These are phyloP conservation scores for Ceratorhiza oryzae-sativae DNA, from an alignment of 1,284 basidiomycete species.

Conservation along the genomic window DNA sequence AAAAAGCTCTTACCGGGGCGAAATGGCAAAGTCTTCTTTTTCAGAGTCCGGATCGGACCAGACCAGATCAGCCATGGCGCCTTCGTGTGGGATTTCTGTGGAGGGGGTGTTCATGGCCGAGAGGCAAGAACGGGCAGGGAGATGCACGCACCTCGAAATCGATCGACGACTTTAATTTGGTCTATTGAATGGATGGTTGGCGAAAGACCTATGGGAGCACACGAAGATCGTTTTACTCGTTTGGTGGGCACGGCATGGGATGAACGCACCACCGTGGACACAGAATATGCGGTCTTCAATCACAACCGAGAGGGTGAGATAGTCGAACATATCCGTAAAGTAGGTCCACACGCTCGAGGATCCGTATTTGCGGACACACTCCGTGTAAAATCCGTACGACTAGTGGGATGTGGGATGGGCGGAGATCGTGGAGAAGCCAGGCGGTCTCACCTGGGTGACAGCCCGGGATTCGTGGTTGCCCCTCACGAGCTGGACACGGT, in stretches of 20 bases:
- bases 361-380: constrained; percentile 98
- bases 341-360: constrained; percentile 98
- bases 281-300: constrained; percentile 99
- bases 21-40: constrained; percentile 99
- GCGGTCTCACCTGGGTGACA: constrained; percentile 84
- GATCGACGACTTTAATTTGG: constrained; percentile 99
- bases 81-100: constrained; percentile 97
- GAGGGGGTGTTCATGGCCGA: background rate
- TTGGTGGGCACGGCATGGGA: constrained; percentile 13
- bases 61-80: constrained; percentile 99
- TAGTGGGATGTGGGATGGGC: constrained; percentile 54
- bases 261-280: constrained; percentile 86
- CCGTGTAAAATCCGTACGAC: constrained; percentile 99
- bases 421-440: background rate
- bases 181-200: constrained; percentile 99
- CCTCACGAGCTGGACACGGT: constrained; percentile 94
- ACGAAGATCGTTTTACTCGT: constrained; percentile 22
- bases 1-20: constrained; percentile 90
- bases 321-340: constrained; percentile 99
- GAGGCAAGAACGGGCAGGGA: constrained; percentile 19
- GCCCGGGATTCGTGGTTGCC: constrained; percentile 99
- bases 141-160: constrained; percentile 80
- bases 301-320: constrained; percentile 94
- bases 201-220: constrained; percentile 73
- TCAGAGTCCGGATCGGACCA: constrained; percentile 99